Evolutionary conservation across 2,329 filamentous ascomycete species (phyloP), one percentile per base, ranked within the genome.

Genomic region (Hyphodiscus sp.): DNA sequence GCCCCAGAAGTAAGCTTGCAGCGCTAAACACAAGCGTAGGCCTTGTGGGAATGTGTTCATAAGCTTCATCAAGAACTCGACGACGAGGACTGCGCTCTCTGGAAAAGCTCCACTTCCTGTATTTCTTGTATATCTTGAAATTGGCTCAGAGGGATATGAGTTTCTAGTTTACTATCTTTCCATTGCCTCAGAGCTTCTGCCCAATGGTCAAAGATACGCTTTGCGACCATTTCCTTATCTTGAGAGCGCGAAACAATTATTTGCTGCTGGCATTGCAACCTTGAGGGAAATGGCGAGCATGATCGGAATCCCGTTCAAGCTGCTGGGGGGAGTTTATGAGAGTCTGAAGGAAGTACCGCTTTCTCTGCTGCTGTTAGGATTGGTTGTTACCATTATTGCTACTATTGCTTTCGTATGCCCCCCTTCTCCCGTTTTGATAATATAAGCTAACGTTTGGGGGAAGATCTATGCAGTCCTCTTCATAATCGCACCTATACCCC

Each of bases 401-500:
- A 49, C 53, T 3, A 49, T 58, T 16, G 30, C 50, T 51, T 61
- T 60, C 41, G 61, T 63, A 54, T 19, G 57, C 33, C 20, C 26
- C 23, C 11, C 42, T 47, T 33, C 20, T 16, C 20, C 29, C 26
- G 10, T 13, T n/a, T 26, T n/a, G n/a, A 26, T 19, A 44, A 11
- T 20, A 26, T 9, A 29, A 45, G n/a, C 57, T 60, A 43, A 61
- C 43, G 44, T 49, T n/a, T 43, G 42, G 23, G 1, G 9, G n/a
- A 60, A 87, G 84, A 68, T 85, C 64, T 91, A 87, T 66, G 65
- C 82, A 49, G 72, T 85, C 56, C 80, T 96, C 47, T 83, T 83
- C 67, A 69, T 90, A 55, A 76, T 95, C 68, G 91, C 91, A 9
- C 91, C 91, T 16, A 82, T 84, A 49, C 94, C 94, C 10, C 87